Conservation (phyloP, 1,284 basidiomycete genomes). For the Heliocybe sulcata region DNA sequence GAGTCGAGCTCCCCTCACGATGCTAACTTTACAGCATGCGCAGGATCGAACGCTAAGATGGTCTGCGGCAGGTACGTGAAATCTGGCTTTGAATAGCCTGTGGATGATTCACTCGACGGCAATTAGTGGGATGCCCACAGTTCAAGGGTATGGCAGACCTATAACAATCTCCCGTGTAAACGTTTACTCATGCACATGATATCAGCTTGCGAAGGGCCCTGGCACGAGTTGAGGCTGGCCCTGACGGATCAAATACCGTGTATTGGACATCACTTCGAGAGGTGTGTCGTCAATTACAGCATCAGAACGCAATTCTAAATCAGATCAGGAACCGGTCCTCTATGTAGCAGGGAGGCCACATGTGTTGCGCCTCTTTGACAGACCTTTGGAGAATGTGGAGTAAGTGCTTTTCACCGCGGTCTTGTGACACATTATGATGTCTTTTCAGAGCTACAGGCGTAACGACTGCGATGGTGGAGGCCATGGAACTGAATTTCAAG, state of each 20-base stretch:
- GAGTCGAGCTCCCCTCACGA: slow-evolving; percentile 20
- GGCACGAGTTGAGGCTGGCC: slow-evolving; percentile 72
- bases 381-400: slow-evolving; percentile 91
- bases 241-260: slow-evolving; percentile 64
- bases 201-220: slow-evolving; percentile 77
- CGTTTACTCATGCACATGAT: neutral
- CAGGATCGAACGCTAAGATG: slow-evolving; percentile 45
- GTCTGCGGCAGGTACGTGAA: slow-evolving; percentile 74
- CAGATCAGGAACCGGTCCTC: slow-evolving; percentile 82
- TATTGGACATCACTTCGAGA: slow-evolving; percentile 92
- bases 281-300: slow-evolving; percentile 26
- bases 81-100: neutral
- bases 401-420: slow-evolving; percentile 28
- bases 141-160: slow-evolving; percentile 56
- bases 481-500: slow-evolving; percentile 90
- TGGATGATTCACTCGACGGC: neutral
- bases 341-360: slow-evolving; percentile 89
- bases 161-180: neutral
- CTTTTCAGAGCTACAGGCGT: slow-evolving; percentile 82
- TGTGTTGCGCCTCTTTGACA: slow-evolving; percentile 86
- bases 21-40: slow-evolving; percentile 29
- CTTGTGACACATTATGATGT: neutral
- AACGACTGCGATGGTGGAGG: slow-evolving; percentile 86
- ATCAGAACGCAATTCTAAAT: slow-evolving; percentile 3
- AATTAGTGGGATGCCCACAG: slow-evolving; percentile 79